phyloP scores from a whole-genome alignment of 1,139 yeast species.

The Nadsonia commutata region DNA sequence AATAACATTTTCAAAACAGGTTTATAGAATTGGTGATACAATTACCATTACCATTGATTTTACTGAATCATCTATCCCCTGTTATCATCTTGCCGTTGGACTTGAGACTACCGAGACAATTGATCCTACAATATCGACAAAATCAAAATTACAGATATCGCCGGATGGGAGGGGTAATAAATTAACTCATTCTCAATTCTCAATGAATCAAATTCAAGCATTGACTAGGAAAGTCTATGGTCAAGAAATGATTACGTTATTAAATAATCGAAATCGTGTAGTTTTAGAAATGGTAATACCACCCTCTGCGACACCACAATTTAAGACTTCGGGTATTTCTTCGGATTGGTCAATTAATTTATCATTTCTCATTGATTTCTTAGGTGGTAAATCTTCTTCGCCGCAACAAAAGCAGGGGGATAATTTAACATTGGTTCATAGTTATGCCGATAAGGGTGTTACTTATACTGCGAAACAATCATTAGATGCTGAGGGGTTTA shows the following conservation, averaged over 20 bases:
- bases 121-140: conserved; percentile 5
- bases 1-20: conserved; percentile 22
- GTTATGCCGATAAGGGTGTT: background rate
- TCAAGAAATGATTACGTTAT: conserved; percentile 8
- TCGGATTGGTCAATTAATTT: conserved; percentile 22
- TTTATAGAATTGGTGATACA: conserved; percentile 25
- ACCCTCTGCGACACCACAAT: conserved; percentile 24
- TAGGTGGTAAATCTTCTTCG: too few species aligned
- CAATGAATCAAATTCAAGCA: conserved; percentile 5
- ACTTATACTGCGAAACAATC: background rate
- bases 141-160: conserved; percentile 2
- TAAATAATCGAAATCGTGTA: conserved; percentile 9
- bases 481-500: background rate
- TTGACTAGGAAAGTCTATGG: conserved; percentile 10
- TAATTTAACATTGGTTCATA: too few species aligned
- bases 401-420: too few species aligned
- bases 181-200: conserved; percentile 1
- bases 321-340: conserved; percentile 20
- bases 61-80: conserved; percentile 14
- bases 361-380: conserved; percentile 24
- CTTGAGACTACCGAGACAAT: conserved; percentile 25
- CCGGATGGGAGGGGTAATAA: conserved; percentile 4
- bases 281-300: conserved; percentile 21
- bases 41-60: conserved; percentile 20
- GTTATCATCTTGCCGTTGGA: conserved; percentile 24